phyloP scores from a whole-genome alignment of 148 eudicot genomes.

The Hydrangea macrophylla region DNA sequence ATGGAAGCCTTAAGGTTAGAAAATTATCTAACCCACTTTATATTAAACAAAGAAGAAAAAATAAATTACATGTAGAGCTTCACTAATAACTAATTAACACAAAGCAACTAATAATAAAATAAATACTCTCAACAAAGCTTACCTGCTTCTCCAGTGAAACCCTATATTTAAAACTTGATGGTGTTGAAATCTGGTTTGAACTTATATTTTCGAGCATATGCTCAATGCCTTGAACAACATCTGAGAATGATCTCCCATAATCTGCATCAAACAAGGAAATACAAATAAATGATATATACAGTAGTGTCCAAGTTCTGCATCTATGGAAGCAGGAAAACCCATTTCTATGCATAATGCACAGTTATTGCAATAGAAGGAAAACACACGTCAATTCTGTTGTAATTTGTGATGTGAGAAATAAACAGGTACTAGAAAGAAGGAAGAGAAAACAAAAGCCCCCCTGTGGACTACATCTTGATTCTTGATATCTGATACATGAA shows the following conservation, averaged over 20 bases:
- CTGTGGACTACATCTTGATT: too few relatives aligned
- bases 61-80: too few relatives aligned
- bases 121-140: too few relatives aligned
- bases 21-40: too few relatives aligned
- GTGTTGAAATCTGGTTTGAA: conserved; percentile 50
- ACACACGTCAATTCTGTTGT: background rate
- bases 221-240: conserved; percentile 71
- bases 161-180: conserved; percentile 76
- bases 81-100: too few relatives aligned
- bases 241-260: conserved; percentile 82
- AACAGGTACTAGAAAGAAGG: too few relatives aligned
- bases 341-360: background rate
- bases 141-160: conserved; percentile 96
- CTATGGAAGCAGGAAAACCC: background rate
- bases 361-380: background rate
- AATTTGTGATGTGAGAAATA: too few relatives aligned
- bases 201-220: conserved; percentile 62
- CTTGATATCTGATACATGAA: too few relatives aligned
- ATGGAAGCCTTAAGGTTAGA: too few relatives aligned
- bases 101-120: too few relatives aligned
- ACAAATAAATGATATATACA: background rate
- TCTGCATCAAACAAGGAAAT: conserved; percentile 38
- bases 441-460: too few relatives aligned
- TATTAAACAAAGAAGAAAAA: too few relatives aligned
- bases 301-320: background rate